Conservation (phyloP, 108 stramenopile genomes). For the Cyclotella atomus region DNA sequence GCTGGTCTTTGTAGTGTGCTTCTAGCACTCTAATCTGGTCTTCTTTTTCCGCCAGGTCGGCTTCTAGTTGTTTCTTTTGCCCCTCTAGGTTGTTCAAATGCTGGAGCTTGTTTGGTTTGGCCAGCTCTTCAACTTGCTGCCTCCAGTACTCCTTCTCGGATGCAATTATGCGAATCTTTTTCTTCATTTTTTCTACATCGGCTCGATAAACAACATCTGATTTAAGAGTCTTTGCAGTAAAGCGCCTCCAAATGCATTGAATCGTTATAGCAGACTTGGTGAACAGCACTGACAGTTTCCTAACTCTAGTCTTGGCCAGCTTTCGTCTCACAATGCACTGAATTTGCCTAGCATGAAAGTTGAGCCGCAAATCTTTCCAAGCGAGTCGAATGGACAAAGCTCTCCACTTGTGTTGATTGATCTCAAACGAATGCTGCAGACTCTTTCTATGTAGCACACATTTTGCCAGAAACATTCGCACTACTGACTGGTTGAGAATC, state of each 20-base stretch:
- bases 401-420: slow-evolving; percentile 41
- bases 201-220: slow-evolving; percentile 16
- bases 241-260: slow-evolving; percentile 43
- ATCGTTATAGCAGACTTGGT: slow-evolving; percentile 31
- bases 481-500: slow-evolving; percentile 35
- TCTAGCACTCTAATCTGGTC: slow-evolving; percentile 36
- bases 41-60: slow-evolving; percentile 7
- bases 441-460: slow-evolving; percentile 2
- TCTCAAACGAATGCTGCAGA: slow-evolving; percentile 32
- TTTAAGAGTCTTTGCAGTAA: slow-evolving; percentile 10
- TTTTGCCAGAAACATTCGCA: slow-evolving; percentile 47
- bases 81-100: slow-evolving; percentile 16
- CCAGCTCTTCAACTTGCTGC: slow-evolving; percentile 20
- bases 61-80: slow-evolving; percentile 19
- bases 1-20: slow-evolving; percentile 39
- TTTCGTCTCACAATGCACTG: slow-evolving; percentile 41
- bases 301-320: slow-evolving; percentile 18
- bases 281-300: background rate
- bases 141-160: slow-evolving; percentile 46
- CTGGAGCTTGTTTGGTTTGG: slow-evolving; percentile 20
- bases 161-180: slow-evolving; percentile 35
- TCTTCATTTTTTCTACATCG: slow-evolving; percentile 17
- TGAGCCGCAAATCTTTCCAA: slow-evolving; percentile 27
- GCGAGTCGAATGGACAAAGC: slow-evolving; percentile 25
- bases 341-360: slow-evolving; percentile 39